Evolutionary conservation across 1,284 basidiomycete genomes (phyloP).

Genomic region (Cutaneotrichosporon sp.): DNA sequence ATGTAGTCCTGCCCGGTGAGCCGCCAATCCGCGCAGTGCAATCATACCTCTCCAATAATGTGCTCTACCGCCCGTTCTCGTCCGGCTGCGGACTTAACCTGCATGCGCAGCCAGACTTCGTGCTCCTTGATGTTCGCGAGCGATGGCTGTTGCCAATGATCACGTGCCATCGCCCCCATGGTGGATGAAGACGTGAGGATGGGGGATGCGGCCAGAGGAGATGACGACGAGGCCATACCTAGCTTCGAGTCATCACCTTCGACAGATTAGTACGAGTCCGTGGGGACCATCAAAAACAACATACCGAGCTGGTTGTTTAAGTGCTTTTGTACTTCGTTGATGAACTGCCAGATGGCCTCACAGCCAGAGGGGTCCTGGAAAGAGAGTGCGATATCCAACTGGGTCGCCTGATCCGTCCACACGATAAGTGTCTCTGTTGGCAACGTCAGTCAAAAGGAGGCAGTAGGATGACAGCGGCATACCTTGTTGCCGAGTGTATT

Average conservation of each 20-base stretch:
- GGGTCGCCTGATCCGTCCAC: slow-evolving; percentile 88
- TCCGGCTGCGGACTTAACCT: slow-evolving; percentile 36
- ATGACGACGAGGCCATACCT: slow-evolving; percentile 36
- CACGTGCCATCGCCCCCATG: slow-evolving; percentile 5
- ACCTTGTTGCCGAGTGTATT: slow-evolving; percentile 91
- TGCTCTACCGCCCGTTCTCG: slow-evolving; percentile 74
- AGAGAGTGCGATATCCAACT: slow-evolving; percentile 90
- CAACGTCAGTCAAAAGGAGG: no score
- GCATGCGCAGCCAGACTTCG: slow-evolving; percentile 40
- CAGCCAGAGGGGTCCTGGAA: slow-evolving; percentile 97
- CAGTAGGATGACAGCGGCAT: no score
- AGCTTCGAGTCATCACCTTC: slow-evolving; percentile 28
- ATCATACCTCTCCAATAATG: slow-evolving; percentile 52
- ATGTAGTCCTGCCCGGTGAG: slow-evolving; percentile 66
- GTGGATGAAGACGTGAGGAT: slow-evolving; percentile 24
- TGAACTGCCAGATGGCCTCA: slow-evolving; percentile 95
- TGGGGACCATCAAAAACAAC: background rate
- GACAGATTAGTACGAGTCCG: background rate
- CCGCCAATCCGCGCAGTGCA: no score
- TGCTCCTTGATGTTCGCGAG: slow-evolving; percentile 45
- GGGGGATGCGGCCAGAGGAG: slow-evolving; percentile 36
- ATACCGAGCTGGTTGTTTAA: slow-evolving; percentile 33
- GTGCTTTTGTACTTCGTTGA: slow-evolving; percentile 78
- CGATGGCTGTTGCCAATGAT: slow-evolving; percentile 35
- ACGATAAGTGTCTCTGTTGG: slow-evolving; percentile 90